Evolutionary conservation across 1,284 basidiomycete genomes (phyloP).

Genomic region (Fistulina hepatica): DNA sequence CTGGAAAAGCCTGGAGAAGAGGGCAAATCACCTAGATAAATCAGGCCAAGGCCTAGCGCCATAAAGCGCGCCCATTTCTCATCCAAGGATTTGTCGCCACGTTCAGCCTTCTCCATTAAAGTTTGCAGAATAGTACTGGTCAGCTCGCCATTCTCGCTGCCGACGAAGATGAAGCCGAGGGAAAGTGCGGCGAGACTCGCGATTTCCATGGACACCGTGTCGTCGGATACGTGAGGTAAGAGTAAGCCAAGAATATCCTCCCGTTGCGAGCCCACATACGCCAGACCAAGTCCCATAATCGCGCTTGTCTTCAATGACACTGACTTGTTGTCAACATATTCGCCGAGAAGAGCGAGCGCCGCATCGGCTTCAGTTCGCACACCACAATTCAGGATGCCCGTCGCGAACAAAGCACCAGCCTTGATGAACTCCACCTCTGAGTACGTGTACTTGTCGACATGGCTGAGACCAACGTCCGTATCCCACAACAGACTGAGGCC

Average conservation of each 20-base stretch:
- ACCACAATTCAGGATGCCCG: slow-evolving; percentile 85
- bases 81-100: slow-evolving; percentile 65
- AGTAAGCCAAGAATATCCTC: slow-evolving; percentile 77
- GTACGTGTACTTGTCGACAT: slow-evolving; percentile 98
- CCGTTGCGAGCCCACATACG: slow-evolving; percentile 88
- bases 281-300: slow-evolving; percentile 86
- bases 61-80: slow-evolving; percentile 95
- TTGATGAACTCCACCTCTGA: slow-evolving; percentile 96
- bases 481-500: slow-evolving; percentile 96
- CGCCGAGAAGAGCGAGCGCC: slow-evolving; percentile 83
- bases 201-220: slow-evolving; percentile 81
- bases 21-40: slow-evolving; percentile 70
- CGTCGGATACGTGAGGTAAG: slow-evolving; percentile 76
- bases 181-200: slow-evolving; percentile 79
- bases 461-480: slow-evolving; percentile 86
- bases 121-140: slow-evolving; percentile 86
- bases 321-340: slow-evolving; percentile 86
- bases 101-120: slow-evolving; percentile 81
- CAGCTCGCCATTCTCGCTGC: slow-evolving; percentile 91
- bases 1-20: slow-evolving; percentile 1
- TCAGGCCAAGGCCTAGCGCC: slow-evolving; percentile 80
- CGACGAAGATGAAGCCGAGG: slow-evolving; percentile 92
- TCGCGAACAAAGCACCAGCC: slow-evolving; percentile 92
- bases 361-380: slow-evolving; percentile 93
- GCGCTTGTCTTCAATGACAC: slow-evolving; percentile 78